These are phyloP conservation scores for Crithidia acanthocephali DNA, from an alignment of 208 protist species.

Conservation along the genomic window DNA sequence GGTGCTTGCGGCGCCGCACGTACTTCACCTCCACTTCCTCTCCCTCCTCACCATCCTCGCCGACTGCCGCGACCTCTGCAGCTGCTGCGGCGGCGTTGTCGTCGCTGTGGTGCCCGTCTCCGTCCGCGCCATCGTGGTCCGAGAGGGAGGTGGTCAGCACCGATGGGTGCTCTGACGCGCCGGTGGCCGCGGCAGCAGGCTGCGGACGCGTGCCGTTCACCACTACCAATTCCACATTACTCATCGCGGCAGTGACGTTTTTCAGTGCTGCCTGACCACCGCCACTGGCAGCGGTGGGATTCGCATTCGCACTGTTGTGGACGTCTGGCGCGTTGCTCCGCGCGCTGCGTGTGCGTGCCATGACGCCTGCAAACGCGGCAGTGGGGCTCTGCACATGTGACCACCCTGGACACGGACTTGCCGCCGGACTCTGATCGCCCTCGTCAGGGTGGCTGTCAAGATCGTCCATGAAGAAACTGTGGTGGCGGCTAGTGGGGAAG, in stretches of 20 bases:
- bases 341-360: background rate
- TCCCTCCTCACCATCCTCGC: background rate
- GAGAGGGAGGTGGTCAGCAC: background rate
- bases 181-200: too few species aligned
- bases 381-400: background rate
- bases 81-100: background rate
- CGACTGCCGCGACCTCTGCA: background rate
- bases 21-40: background rate
- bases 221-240: background rate
- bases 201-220: background rate
- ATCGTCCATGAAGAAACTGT: conserved; percentile 41
- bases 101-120: background rate
- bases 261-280: background rate
- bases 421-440: background rate
- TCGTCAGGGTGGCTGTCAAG: conserved; percentile 9
- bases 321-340: background rate
- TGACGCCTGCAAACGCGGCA: conserved; percentile 6
- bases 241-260: background rate
- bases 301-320: background rate
- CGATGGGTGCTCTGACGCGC: background rate
- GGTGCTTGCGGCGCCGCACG: background rate
- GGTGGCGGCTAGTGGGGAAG: conserved; percentile 36
- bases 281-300: too few species aligned
- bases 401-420: background rate
- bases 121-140: background rate